phyloP scores from a whole-genome alignment of 148 eudicot genomes.

The Drosera capensis region DNA sequence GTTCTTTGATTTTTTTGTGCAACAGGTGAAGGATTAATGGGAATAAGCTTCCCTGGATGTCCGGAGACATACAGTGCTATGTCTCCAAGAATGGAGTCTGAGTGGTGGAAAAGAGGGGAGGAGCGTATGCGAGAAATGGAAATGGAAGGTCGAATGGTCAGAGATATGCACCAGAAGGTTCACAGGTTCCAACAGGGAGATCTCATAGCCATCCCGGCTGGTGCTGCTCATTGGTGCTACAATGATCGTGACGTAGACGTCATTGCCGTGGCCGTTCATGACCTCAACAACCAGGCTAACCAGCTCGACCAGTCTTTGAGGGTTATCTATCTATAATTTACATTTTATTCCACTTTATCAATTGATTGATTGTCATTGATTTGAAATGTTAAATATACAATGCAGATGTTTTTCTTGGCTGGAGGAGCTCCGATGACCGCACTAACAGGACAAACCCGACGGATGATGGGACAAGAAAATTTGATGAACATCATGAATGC shows the following conservation, averaged over 20 bases:
- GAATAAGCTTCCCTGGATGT: no score
- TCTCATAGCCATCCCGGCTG: constrained; percentile 53
- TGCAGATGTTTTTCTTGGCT: constrained; percentile 43
- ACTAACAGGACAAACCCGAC: no score
- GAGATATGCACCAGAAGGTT: constrained; percentile 60
- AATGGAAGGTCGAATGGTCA: no score
- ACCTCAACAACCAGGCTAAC: constrained; percentile 60
- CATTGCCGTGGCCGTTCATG: constrained; percentile 29
- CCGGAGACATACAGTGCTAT: no score
- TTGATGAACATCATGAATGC: constrained; percentile 33
- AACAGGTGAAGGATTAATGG: no score
- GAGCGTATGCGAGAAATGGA: no score
- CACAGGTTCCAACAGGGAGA: constrained; percentile 46
- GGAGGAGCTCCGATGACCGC: constrained; percentile 29
- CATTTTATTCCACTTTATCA: not conserved
- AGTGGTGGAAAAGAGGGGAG: no score
- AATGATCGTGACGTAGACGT: constrained; percentile 54
- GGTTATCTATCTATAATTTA: constrained; percentile 10
- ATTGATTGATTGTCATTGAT: not conserved
- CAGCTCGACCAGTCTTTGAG: constrained; percentile 50
- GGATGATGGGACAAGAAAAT: constrained; percentile 4
- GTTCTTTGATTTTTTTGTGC: no score
- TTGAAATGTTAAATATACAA: not conserved
- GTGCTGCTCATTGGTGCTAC: constrained; percentile 52
- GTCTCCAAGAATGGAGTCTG: no score